phyloP scores from a whole-genome alignment of 495 filamentous ascomycete species.

The Aspergillus haitiensis region DNA sequence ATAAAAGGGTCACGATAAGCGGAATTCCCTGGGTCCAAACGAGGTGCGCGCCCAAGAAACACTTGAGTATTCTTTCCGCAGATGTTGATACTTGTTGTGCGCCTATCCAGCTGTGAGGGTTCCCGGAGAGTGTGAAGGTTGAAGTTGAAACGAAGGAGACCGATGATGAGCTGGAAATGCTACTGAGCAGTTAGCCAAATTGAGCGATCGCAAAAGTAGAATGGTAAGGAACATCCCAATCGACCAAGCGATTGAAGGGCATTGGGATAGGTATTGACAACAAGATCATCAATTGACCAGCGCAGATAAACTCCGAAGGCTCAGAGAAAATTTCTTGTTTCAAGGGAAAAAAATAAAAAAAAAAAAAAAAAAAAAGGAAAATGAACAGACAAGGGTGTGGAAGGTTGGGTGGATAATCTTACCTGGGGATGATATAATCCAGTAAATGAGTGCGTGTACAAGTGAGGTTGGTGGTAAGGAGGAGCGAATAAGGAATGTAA shows the following conservation, averaged over 20 bases:
- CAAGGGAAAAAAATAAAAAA: slow-evolving; percentile 1
- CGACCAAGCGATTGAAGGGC: slow-evolving; percentile 10
- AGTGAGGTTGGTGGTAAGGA: slow-evolving; percentile 16
- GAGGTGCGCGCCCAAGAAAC: neutral
- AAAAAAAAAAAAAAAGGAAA: neutral
- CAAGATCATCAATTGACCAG: slow-evolving; percentile 9
- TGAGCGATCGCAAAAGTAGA: slow-evolving; percentile 10
- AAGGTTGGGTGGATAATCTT: slow-evolving; percentile 17
- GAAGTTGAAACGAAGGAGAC: slow-evolving; percentile 1
- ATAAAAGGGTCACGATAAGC: slow-evolving; percentile 9
- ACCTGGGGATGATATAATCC: slow-evolving; percentile 15
- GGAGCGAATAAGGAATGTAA: slow-evolving; percentile 5
- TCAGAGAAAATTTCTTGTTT: neutral
- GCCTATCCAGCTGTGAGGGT: neutral
- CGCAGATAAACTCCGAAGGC: slow-evolving; percentile 3
- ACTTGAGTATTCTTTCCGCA: neutral
- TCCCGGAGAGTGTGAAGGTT: neutral
- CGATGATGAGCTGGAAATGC: neutral
- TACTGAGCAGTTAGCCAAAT: slow-evolving; percentile 21
- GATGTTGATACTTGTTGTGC: neutral
- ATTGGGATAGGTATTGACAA: slow-evolving; percentile 17
- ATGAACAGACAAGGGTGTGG: neutral
- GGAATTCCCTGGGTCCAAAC: neutral
- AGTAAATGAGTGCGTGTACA: slow-evolving; percentile 17
- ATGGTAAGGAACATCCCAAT: slow-evolving; percentile 14